These are phyloP conservation scores for Pythium apleroticum DNA, from an alignment of 352 stramenopile species.

Conservation along the genomic window DNA sequence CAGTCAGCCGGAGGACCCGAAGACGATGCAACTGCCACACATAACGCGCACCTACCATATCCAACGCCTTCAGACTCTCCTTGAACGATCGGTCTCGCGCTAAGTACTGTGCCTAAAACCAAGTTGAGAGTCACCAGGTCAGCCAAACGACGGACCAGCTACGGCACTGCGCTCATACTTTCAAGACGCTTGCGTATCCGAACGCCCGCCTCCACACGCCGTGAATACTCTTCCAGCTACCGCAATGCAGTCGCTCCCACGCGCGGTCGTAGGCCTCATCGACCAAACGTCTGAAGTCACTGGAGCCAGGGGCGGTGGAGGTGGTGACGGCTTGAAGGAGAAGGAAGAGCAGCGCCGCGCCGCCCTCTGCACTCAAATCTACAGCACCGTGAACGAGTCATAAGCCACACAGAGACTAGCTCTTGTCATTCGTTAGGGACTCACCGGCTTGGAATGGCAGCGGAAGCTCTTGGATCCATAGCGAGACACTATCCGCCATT, in stretches of 20 bases:
- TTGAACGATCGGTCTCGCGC: conserved; percentile 20
- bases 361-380: conserved; percentile 48
- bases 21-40: background rate
- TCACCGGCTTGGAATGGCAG: conserved; percentile 6
- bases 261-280: conserved; percentile 51
- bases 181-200: conserved; percentile 48
- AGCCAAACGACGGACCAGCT: background rate
- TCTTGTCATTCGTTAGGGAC: background rate
- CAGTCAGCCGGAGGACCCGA: background rate
- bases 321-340: conserved; percentile 29
- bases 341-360: conserved; percentile 44
- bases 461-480: conserved; percentile 3
- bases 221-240: conserved; percentile 62
- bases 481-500: background rate
- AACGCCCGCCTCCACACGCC: conserved; percentile 65
- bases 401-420: background rate
- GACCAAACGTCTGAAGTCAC: conserved; percentile 9
- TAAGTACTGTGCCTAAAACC: conserved; percentile 37
- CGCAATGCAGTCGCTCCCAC: conserved; percentile 78
- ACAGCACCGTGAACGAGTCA: background rate
- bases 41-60: conserved; percentile 48
- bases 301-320: background rate
- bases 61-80: conserved; percentile 48
- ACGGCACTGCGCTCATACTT: conserved; percentile 25
- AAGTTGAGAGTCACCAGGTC: too few relatives aligned